A percentile compares a stretch with the other conserved stretches of the same genome.
Conservation (phyloP, 108 stramenopile species). For the Pseudonitzschia multistriata region DNA sequence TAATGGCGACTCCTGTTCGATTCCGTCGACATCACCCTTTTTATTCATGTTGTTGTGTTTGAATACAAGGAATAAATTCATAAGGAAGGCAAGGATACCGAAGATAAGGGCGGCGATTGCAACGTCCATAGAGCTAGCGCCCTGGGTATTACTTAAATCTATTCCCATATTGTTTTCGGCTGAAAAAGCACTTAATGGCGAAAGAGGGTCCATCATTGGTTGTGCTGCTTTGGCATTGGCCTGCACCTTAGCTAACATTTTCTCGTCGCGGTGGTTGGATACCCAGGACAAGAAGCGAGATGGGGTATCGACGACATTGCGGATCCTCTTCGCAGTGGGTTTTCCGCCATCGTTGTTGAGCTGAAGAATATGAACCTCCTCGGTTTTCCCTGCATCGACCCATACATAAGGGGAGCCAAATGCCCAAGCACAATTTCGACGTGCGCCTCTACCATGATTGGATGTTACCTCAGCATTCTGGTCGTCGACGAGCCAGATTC, state of each 20-base stretch:
- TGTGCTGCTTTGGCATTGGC: neutral
- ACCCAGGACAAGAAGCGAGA: constrained; percentile 2
- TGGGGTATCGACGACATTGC: neutral
- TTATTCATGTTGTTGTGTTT: neutral
- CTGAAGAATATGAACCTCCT: constrained; percentile 4
- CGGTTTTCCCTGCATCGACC: constrained; percentile 4
- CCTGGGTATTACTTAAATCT: neutral
- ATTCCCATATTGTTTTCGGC: too few relatives aligned
- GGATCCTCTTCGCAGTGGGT: neutral
- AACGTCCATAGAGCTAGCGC: neutral
- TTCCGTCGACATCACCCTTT: neutral
- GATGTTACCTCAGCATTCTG: constrained; percentile 3
- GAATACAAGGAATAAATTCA: neutral
- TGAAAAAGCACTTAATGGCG: neutral
- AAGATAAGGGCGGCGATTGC: neutral
- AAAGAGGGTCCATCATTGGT: neutral
- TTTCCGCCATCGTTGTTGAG: neutral
- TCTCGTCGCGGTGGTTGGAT: neutral
- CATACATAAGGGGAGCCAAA: constrained; percentile 6
- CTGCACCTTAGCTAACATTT: neutral
- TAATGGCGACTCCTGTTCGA: neutral
- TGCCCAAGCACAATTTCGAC: constrained; percentile 3
- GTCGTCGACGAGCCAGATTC: constrained; percentile 6
- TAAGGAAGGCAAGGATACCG: neutral
- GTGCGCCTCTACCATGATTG: constrained; percentile 1